Base-by-base conservation (phyloP, 2,329 filamentous ascomycete genomes). In the Exserohilum rostratum region DNA sequence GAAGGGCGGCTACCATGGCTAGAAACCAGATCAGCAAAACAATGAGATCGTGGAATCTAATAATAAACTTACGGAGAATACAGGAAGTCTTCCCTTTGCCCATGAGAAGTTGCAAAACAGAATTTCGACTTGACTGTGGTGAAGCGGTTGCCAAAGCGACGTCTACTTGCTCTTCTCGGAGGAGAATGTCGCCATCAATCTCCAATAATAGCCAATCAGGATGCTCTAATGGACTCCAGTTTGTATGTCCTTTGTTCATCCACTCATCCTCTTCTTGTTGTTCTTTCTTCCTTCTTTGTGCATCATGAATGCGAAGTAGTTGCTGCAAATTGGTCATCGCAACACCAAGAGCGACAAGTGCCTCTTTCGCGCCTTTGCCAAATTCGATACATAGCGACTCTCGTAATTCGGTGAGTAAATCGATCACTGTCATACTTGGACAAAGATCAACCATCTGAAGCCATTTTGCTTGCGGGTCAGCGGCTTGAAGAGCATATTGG, bases 141-240 rank as follows among this genome's bases (percentile, higher is more conserved):
- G 72, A 72, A 1, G 87, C 85, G 15, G 84, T 90, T 0, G 85
- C 83, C 1, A 75, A 60, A 0, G 87, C 87, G 6, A 90, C 86
- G 4, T 85, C 78, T 0, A 87, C 78, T 59, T 90, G 87, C 2
- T 83, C 82, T 0, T 79, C 75, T 0, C 88, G 81, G 47, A 90
- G 85, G 25, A 87, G 76, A 2, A 90, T 70, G 53, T 88, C 80
- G 0, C 81, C 78, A 46, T 90, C 88, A 12, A 90, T 82, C 57
- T 90, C 87, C 0, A 91, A 71, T 0, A 90, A 74, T 0, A 90
- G 68, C 83, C 86, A 89, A 62, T 90, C 87, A 0, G 85, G 78
- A 29, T 80, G 69, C 0, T 83, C 71, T 0, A 67, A n/a, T 0
- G 85, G 81, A 2, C 76, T 64, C 87, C 87, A 89, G 27, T 86